These are phyloP conservation scores for Pestalotiopsis sp. DNA, from an alignment of 2,329 filamentous ascomycete genomes.

Conservation along the genomic window DNA sequence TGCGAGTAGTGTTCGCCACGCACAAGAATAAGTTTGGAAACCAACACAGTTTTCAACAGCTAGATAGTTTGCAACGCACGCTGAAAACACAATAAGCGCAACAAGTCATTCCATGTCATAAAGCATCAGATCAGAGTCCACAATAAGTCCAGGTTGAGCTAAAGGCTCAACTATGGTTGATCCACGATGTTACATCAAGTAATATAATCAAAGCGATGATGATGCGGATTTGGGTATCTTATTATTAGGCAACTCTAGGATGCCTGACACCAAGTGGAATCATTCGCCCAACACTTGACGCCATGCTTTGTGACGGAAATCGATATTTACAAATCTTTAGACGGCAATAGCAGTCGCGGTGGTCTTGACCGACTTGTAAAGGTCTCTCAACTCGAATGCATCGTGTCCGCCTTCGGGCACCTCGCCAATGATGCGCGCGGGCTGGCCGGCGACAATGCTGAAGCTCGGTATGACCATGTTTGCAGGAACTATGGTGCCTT, in stretches of 20 bases:
- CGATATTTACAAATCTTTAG: not conserved
- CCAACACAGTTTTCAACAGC: too few species aligned
- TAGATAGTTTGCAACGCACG: too few species aligned
- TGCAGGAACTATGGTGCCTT: slow-evolving; percentile 79
- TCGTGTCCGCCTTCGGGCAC: slow-evolving; percentile 71
- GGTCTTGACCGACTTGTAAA: slow-evolving; percentile 67
- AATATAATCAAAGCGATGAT: not conserved
- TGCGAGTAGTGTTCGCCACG: too few species aligned
- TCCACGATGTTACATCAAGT: not conserved
- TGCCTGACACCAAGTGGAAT: not conserved
- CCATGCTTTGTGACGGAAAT: not conserved
- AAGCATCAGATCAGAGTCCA: too few species aligned
- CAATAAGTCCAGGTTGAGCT: too few species aligned
- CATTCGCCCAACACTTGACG: not conserved
- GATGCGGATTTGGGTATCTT: too few species aligned
- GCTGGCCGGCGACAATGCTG: slow-evolving; percentile 83
- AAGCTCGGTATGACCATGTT: slow-evolving; percentile 94
- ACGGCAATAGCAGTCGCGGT: slow-evolving; percentile 20
- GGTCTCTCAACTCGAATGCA: slow-evolving; percentile 63
- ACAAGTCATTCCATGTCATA: too few species aligned
- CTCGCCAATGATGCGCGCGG: slow-evolving; percentile 80
- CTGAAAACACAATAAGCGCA: too few species aligned
- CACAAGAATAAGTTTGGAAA: too few species aligned
- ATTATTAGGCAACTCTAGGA: too few species aligned
- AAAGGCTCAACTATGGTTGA: too few species aligned